Evolutionary conservation across 371 early-diverging fungal genomes (phyloP).

Genomic region (Fennellomyces sp.): DNA sequence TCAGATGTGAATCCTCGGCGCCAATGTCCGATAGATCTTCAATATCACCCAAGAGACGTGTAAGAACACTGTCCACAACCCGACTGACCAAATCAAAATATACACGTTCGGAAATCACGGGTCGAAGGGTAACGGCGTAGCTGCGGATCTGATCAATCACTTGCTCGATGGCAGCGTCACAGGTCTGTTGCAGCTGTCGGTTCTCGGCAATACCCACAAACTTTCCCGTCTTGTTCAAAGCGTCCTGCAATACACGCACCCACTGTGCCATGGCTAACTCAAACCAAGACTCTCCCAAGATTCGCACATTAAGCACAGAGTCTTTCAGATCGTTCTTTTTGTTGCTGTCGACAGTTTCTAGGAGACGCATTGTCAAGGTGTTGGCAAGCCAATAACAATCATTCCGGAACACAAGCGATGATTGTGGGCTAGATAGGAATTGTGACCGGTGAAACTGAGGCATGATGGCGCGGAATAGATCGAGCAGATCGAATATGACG

Average conservation of each 20-base stretch:
- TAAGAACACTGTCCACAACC: conserved; percentile 49
- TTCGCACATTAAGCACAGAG: conserved; percentile 17
- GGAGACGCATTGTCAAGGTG: conserved; percentile 15
- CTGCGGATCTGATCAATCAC: conserved; percentile 48
- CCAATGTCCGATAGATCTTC: conserved; percentile 67
- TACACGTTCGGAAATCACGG: conserved; percentile 19
- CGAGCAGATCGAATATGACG: conserved; percentile 45
- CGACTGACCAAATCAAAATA: conserved; percentile 43
- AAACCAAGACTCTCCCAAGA: conserved; percentile 35
- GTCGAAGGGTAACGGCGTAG: conserved; percentile 44
- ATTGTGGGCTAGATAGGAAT: conserved; percentile 49
- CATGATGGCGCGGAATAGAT: conserved; percentile 58
- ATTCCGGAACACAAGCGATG: conserved; percentile 67
- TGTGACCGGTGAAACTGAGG: conserved; percentile 47
- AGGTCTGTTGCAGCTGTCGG: conserved; percentile 39
- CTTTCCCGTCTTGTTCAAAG: conserved; percentile 44
- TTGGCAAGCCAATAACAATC: conserved; percentile 73
- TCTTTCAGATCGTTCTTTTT: conserved; percentile 13
- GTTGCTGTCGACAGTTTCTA: not conserved
- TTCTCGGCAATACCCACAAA: conserved; percentile 56
- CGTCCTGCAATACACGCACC: conserved; percentile 20
- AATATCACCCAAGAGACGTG: conserved; percentile 55
- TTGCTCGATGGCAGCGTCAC: conserved; percentile 52
- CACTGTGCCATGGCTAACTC: conserved; percentile 35
- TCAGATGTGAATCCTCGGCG: conserved; percentile 67